Conservation (phyloP, 78 protist species). For the Dictyostelium capitatum region DNA sequence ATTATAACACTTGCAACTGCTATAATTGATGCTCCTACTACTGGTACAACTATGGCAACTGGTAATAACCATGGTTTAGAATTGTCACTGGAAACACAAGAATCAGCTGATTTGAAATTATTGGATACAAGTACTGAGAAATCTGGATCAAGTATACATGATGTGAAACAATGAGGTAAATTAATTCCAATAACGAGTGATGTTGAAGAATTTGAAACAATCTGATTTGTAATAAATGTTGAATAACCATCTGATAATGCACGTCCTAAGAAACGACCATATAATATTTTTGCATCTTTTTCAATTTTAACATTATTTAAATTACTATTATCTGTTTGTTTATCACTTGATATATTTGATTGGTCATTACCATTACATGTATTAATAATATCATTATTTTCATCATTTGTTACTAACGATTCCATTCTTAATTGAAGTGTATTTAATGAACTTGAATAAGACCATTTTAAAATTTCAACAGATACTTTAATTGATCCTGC, state of each 20-base stretch:
- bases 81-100: background rate
- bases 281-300: constrained; percentile 12
- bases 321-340: background rate
- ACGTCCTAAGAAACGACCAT: background rate
- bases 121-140: background rate
- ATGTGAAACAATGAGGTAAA: background rate
- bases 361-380: background rate
- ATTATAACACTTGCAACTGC: background rate
- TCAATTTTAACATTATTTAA: constrained; percentile 1
- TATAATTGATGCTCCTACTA: background rate
- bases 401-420: background rate
- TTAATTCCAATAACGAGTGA: background rate
- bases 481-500: background rate
- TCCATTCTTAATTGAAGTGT: constrained; percentile 3
- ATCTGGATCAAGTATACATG: background rate
- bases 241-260: background rate
- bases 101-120: background rate
- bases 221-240: background rate
- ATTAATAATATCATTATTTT: background rate
- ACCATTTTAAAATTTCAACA: background rate
- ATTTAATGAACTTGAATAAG: background rate
- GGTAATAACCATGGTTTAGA: background rate
- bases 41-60: background rate
- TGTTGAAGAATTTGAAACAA: background rate
- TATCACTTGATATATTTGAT: background rate